phyloP scores from a whole-genome alignment of 2,329 filamentous ascomycete species.

The Botrytis pseudocinerea region DNA sequence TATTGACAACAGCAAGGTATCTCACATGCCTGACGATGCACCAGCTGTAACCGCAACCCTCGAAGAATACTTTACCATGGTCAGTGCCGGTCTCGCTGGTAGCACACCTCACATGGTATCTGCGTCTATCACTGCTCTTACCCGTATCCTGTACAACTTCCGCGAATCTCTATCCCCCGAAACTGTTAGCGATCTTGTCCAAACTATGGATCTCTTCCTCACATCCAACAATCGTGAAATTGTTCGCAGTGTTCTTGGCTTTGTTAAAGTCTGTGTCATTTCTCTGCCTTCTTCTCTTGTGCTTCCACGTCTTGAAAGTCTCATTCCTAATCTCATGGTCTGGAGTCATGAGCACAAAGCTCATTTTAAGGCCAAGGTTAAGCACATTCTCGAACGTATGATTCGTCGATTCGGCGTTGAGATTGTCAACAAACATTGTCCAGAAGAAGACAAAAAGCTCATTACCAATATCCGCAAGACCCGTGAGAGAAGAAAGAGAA shows the following conservation, averaged over 20 bases:
- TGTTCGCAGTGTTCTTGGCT: conserved; percentile 89
- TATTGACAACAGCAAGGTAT: conserved; percentile 83
- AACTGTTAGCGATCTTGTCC: conserved; percentile 79
- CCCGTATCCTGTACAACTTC: conserved; percentile 92
- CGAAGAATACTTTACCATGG: conserved; percentile 98
- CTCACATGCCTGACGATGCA: conserved; percentile 81
- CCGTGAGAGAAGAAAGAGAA: conserved; percentile 85
- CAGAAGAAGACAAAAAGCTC: conserved; percentile 84
- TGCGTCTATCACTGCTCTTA: conserved; percentile 92
- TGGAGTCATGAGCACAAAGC: conserved; percentile 99
- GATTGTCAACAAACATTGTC: conserved; percentile 74
- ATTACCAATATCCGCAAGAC: conserved; percentile 95
- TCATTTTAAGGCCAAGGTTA: conserved; percentile 94
- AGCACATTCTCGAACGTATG: conserved; percentile 95
- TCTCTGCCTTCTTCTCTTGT: conserved; percentile 78
- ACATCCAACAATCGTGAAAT: conserved; percentile 97
- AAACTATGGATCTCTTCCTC: conserved; percentile 94
- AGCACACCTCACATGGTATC: conserved; percentile 96
- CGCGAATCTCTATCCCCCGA: conserved; percentile 66
- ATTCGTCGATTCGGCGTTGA: conserved; percentile 87
- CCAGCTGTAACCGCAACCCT: conserved; percentile 76
- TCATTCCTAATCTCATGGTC: conserved; percentile 88
- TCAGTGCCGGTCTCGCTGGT: conserved; percentile 90
- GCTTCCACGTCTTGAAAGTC: conserved; percentile 69
- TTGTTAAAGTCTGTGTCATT: conserved; percentile 94